Evolutionary conservation across 164 flowering plant species (phyloP), one percentile per base, ranked within the genome.

Genomic region (Liriodendron chinense): DNA sequence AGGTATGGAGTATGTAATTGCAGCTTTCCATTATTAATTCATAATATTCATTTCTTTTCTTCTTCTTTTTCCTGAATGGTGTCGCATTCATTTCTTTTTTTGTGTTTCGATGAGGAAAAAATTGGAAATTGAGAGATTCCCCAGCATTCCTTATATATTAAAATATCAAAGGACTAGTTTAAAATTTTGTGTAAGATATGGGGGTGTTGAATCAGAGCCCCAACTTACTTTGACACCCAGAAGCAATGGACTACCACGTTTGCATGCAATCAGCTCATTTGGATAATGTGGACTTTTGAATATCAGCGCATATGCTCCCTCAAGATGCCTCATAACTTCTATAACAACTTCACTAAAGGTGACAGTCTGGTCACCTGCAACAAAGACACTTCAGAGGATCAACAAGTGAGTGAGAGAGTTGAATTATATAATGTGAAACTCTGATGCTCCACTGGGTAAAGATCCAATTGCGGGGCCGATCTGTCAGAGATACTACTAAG

Each of bases 251-350:
- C 99, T 94, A 49, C 99, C 99, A 85, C 97, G 98, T 79, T 91
- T 96, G 86, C 99, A 96, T 12, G 99, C 99, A 81, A 96, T 85
- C 86, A 96, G 79, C 84, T 96, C 99, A 86, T 96, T 96, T 56
- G 99, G 98, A 82, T 92, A 94, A 81, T 91, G 98, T 22, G 81
- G 82, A 80, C 98, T 94, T 85, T 96, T 96, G 68, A 96, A 96
- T 62, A 94, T 86, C 25, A 96, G 96, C 24, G 99, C 99, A 90
- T 92, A 96, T 62, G 99, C 98, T 82, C 99, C 99, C 84, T 96
- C 99, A 65, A 96, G 92, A 85, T 94, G 98, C 88, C 98, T 84
- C 94, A 96, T 89, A 74, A 96, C 98, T 86, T 96, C 99, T 72
- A 92, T 83, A 49, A 96, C 98, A 82, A 96, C 97, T 84, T 96